These are phyloP conservation scores for Phytophthora hibernalis DNA, from an alignment of 352 stramenopile species.

Conservation along the genomic window DNA sequence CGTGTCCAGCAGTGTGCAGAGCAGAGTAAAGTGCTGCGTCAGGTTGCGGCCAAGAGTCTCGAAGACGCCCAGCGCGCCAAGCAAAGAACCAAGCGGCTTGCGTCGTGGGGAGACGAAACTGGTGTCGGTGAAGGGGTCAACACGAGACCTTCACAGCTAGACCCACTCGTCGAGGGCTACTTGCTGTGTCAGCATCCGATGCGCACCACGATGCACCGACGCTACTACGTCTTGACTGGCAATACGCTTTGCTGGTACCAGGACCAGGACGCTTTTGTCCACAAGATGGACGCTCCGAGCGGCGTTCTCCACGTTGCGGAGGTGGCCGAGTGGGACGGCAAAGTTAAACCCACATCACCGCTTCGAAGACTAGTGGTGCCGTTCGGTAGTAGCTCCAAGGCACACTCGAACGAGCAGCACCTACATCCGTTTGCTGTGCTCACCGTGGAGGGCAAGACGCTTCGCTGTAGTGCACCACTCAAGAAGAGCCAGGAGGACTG, in stretches of 20 bases:
- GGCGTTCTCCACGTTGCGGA: conserved; percentile 73
- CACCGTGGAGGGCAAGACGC: conserved; percentile 74
- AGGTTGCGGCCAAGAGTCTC: conserved; percentile 52
- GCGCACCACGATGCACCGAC: conserved; percentile 70
- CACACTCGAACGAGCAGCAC: conserved; percentile 41
- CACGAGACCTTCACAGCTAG: conserved; percentile 57
- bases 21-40: conserved; percentile 50
- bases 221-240: conserved; percentile 81
- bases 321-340: conserved; percentile 72
- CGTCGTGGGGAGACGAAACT: conserved; percentile 57
- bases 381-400: conserved; percentile 40
- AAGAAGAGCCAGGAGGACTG: conserved; percentile 72
- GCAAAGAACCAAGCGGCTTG: conserved; percentile 52
- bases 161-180: conserved; percentile 75
- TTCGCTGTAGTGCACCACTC: conserved; percentile 69
- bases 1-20: conserved; percentile 38
- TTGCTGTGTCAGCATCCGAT: conserved; percentile 71
- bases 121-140: conserved; percentile 7
- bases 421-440: conserved; percentile 63
- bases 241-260: conserved; percentile 87
- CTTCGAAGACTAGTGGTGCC: conserved; percentile 30
- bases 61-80: conserved; percentile 70
- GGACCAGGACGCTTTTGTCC: conserved; percentile 65
- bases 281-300: conserved; percentile 52
- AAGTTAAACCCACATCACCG: conserved; percentile 40